phyloP scores from a whole-genome alignment of 805 yeast species.

The Metschnikowia proteae region DNA sequence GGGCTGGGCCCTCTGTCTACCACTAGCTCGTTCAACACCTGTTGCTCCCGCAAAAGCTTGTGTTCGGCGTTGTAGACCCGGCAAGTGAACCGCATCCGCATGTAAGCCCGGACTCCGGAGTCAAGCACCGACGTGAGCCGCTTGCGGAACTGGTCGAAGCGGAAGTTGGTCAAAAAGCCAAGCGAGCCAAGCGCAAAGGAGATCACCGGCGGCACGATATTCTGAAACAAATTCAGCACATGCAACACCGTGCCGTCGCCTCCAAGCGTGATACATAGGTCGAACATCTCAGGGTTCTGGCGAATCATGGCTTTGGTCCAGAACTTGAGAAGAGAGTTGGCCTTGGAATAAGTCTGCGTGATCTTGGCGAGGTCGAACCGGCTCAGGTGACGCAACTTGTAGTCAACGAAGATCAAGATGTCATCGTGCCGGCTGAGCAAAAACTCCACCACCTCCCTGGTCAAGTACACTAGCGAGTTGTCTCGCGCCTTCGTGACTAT shows the following conservation, averaged over 20 bases:
- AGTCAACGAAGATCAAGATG: slow-evolving; percentile 67
- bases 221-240: slow-evolving; percentile 41
- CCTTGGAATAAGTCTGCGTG: slow-evolving; percentile 43
- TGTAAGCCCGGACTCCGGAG: slow-evolving; percentile 67
- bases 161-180: slow-evolving; percentile 65
- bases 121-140: slow-evolving; percentile 56
- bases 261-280: slow-evolving; percentile 43
- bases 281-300: slow-evolving; percentile 40
- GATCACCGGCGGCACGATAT: slow-evolving; percentile 46
- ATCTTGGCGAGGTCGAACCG: slow-evolving; percentile 61
- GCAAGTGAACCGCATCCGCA: slow-evolving; percentile 87
- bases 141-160: slow-evolving; percentile 66
- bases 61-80: slow-evolving; percentile 56
- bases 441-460: slow-evolving; percentile 81
- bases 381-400: slow-evolving; percentile 54
- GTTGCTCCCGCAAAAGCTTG: slow-evolving; percentile 58
- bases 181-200: slow-evolving; percentile 43
- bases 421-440: slow-evolving; percentile 41
- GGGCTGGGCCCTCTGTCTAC: slow-evolving; percentile 95
- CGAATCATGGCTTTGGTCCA: slow-evolving; percentile 66
- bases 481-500: slow-evolving; percentile 90
- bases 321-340: slow-evolving; percentile 48
- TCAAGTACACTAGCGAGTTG: slow-evolving; percentile 66
- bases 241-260: slow-evolving; percentile 47
- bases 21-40: slow-evolving; percentile 84